Base-by-base conservation (phyloP, 495 filamentous ascomycete species). In the Talaromyces wortmannii region DNA sequence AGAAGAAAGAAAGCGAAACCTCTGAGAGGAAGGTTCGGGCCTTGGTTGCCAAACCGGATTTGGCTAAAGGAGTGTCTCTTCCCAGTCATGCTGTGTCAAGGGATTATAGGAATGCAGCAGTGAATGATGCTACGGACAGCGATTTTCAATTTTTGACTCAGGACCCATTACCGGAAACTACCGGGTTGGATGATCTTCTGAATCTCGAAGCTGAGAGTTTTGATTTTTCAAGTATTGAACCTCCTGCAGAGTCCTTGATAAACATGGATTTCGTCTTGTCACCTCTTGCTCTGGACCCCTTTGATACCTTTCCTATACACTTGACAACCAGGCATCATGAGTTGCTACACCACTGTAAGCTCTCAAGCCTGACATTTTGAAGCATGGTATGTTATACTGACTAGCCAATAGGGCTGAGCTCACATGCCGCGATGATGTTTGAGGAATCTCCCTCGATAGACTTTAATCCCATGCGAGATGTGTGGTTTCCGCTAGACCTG, bases 371-470 rank as follows among this genome's bases (percentile, higher is more conserved):
- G 15, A 2, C 46, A 12, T 33, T 42, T 12, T 31, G 15, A 10
- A 15, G 45, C 5, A 6, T 11, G 23, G 23, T 23, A 4, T 23
- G n/a, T 4, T 23, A 23, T 23, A 2, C 23, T 23, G 23, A 23
- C 23, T 23, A 23, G 23, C 23, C 4, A 23, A 23, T 23, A 67
- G 65, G 65, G 65, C 57, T 67, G 4, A 50, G 57, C 30, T 63
- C 65, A 0, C 63, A 67, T 59, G 62, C 65, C 4, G 55, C 65
- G 2, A 67, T 67, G 65, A 65, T 67, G 65, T 67, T 65, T 16
- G 65, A 65, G 32, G 56, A 60, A 11, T 33, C 61, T n/a, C 23
- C 52, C 30, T 57, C 57, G 33, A 53, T 58, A 7, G 55, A 55
- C 11, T 67, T 67, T 15, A 67, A 67, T 53, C 65, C 65, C 7